Conservation (phyloP, 805 yeast species). For the Nadsonia fulvescens region DNA sequence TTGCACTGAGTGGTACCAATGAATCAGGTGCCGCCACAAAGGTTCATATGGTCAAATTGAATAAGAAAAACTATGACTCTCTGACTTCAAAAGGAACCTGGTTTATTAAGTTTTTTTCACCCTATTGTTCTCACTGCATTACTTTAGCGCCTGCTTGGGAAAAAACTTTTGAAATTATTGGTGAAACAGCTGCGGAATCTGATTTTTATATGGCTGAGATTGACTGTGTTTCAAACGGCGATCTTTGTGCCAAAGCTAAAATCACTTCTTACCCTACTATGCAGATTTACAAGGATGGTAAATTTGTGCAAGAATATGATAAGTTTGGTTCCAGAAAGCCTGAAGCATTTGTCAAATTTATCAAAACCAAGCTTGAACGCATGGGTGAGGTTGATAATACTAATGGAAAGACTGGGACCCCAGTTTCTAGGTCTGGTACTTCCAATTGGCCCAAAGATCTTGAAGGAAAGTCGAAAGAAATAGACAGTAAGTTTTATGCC, state of each 20-base stretch:
- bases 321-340: slow-evolving; percentile 5
- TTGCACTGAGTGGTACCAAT: slow-evolving; percentile 2
- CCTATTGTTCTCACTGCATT: slow-evolving; percentile 73
- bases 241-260: slow-evolving; percentile 54
- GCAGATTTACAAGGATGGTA: slow-evolving; percentile 33
- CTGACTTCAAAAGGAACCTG: slow-evolving; percentile 37
- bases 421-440: slow-evolving; percentile 6
- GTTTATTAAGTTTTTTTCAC: slow-evolving; percentile 78
- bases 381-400: slow-evolving; percentile 3
- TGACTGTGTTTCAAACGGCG: slow-evolving; percentile 75
- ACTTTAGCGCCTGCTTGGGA: slow-evolving; percentile 73
- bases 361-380: slow-evolving; percentile 2
- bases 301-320: slow-evolving; percentile 12
- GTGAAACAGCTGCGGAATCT: slow-evolving; percentile 24
- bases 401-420: slow-evolving; percentile 5
- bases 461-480: slow-evolving; percentile 18
- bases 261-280: slow-evolving; percentile 54
- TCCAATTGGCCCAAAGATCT: slow-evolving; percentile 13
- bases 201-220: slow-evolving; percentile 49
- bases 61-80: slow-evolving; percentile 30
- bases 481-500: slow-evolving; percentile 15
- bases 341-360: slow-evolving; percentile 6
- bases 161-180: slow-evolving; percentile 36
- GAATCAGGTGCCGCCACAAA: too few species aligned
- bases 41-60: too few species aligned